phyloP scores from a whole-genome alignment of 1,284 basidiomycete species.

The Ganoderma leucocontextum region DNA sequence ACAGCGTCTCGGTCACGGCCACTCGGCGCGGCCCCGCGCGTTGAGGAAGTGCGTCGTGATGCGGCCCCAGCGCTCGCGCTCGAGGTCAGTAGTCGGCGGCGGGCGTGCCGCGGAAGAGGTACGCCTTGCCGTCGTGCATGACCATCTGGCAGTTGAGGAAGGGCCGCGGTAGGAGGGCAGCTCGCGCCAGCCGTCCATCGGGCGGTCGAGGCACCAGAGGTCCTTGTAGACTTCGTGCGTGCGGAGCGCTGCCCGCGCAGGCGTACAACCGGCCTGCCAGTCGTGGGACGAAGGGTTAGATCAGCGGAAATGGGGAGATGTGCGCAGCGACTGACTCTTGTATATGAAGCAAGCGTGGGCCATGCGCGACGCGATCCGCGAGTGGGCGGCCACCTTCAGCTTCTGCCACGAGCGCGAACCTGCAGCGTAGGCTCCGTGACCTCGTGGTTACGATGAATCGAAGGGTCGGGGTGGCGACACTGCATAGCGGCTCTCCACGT shows the following conservation, averaged over 20 bases:
- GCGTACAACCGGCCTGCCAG: conserved; percentile 45
- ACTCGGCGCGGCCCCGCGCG: conserved; percentile 30
- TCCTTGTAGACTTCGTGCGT: conserved; percentile 41
- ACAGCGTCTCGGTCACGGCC: conserved; percentile 39
- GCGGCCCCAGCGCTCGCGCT: conserved; percentile 41
- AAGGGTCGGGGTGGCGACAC: conserved; percentile 36
- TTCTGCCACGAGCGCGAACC: conserved; percentile 39
- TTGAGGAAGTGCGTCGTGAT: conserved; percentile 41
- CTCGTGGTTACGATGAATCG: conserved; percentile 22
- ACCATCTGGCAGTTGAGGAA: conserved; percentile 39
- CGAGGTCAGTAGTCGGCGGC: conserved; percentile 45
- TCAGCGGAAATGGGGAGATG: too few species aligned
- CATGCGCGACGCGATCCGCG: conserved; percentile 32
- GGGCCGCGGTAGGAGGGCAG: conserved; percentile 39
- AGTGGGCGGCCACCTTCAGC: conserved; percentile 31
- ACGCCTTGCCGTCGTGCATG: conserved; percentile 45
- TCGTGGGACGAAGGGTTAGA: not conserved
- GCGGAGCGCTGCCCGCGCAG: conserved; percentile 43
- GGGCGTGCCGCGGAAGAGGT: conserved; percentile 41
- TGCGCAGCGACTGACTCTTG: conserved; percentile 25
- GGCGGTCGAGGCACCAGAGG: conserved; percentile 44
- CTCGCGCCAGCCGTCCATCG: conserved; percentile 43
- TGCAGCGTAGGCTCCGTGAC: conserved; percentile 30
- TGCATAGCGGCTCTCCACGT: conserved; percentile 13
- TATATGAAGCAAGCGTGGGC: conserved; percentile 37